A percentile compares a stretch with the other conserved stretches of the same genome.
phyloP scores from a whole-genome alignment of 2,329 filamentous ascomycete species.

The Ophiostoma novo-ulmi region DNA sequence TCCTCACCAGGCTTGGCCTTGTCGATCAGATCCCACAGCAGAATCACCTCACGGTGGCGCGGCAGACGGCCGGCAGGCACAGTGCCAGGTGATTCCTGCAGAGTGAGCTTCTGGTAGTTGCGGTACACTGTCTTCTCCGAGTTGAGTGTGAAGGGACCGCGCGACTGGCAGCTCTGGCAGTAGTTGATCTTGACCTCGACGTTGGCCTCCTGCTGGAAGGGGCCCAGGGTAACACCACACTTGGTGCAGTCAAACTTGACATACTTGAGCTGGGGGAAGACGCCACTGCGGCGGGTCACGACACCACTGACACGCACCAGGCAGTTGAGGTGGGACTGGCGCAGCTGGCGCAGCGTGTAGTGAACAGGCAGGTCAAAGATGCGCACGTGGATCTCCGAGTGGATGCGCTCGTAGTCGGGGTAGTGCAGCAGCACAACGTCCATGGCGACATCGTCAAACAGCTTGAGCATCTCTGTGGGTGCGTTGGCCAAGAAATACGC shows the following conservation, averaged over 20 bases:
- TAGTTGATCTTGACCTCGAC: constrained; percentile 94
- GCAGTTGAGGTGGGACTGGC: constrained; percentile 93
- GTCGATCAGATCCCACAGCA: constrained; percentile 96
- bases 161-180: constrained; percentile 93
- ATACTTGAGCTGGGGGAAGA: constrained; percentile 97
- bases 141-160: constrained; percentile 91
- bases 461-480: constrained; percentile 87
- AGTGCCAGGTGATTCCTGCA: constrained; percentile 95
- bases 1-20: constrained; percentile 95
- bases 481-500: constrained; percentile 96
- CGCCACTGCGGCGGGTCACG: constrained; percentile 86
- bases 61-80: constrained; percentile 93
- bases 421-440: constrained; percentile 94
- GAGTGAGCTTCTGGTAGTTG: constrained; percentile 95
- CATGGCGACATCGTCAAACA: constrained; percentile 96
- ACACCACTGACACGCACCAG: constrained; percentile 91
- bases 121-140: constrained; percentile 97
- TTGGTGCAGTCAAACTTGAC: constrained; percentile 97
- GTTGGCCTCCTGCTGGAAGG: constrained; percentile 96
- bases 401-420: constrained; percentile 94
- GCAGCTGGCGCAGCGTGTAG: constrained; percentile 90
- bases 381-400: constrained; percentile 94
- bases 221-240: constrained; percentile 84
- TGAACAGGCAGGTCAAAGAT: constrained; percentile 92
- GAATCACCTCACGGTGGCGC: constrained; percentile 86